Evolutionary conservation across 306 rosid species (phyloP), one percentile per base, ranked within the genome.

Genomic region (Vigna reflexopilosa): DNA sequence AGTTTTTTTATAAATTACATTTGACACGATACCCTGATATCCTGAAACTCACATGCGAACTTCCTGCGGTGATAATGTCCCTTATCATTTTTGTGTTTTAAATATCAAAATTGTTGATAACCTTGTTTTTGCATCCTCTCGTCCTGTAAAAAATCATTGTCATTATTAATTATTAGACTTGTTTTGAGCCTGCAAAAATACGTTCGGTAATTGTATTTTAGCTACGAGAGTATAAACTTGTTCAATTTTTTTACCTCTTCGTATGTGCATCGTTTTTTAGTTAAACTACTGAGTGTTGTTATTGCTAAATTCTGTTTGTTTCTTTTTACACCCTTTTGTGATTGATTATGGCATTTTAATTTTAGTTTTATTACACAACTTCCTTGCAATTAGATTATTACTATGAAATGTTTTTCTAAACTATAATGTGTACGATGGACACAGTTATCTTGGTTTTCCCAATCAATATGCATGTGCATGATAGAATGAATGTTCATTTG

Each of bases 401-500:
- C 32, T 62, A 30, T 78, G 73, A 59, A 61, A 58, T 69, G 26
- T 19, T 75, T 63, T 64, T 76, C 42, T 54, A n/a, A 45, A 76
- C 67, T 73, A 3, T 56, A 55, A 70, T 44, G 38, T 70, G 57
- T 52, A 26, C n/a, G 24, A 62, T 16, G 28, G 63, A 42, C 45
- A 12, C 81, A 62, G 13, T 61, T 19, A 52, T 50, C 75, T 12
- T 14, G 3, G 5, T 49, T 71, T 62, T 45, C 38, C 65, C 57
- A 22, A 5, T 75, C 40, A 62, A n/a, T 58, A 71, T 36, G 58
- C 51, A 48, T 65, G 17, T 38, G 30, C 10, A 19, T 26, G 17
- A n/a, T 72, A 58, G 63, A 73, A 57, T 78, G 63, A 73, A 57
- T 78, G 55, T 58, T 67, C 26, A 59, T 68, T 52, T 85, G 30